These are phyloP conservation scores for Wallacemonas sp. DNA, from an alignment of 208 protist genomes.

Conservation along the genomic window DNA sequence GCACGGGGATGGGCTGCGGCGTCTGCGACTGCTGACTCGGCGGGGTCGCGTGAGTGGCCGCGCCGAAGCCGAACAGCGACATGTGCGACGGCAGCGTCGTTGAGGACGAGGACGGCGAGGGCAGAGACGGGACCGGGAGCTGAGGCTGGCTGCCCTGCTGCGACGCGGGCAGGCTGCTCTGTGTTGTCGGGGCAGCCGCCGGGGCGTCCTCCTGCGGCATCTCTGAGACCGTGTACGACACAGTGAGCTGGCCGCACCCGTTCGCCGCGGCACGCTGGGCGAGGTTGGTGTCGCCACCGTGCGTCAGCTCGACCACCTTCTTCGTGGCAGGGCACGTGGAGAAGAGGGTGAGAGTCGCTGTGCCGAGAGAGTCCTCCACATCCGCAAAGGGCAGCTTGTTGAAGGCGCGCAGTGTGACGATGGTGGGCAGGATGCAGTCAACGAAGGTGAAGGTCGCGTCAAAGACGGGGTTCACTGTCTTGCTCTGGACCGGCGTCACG, in stretches of 20 bases:
- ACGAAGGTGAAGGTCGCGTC: slow-evolving; percentile 54
- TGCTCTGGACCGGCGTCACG: slow-evolving; percentile 34
- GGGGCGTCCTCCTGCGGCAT: slow-evolving; percentile 13
- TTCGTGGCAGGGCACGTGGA: slow-evolving; percentile 18
- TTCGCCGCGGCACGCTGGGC: slow-evolving; percentile 43
- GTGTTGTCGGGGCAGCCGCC: not conserved
- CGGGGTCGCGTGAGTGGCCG: not conserved
- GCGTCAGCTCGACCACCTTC: slow-evolving; percentile 49
- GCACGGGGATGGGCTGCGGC: slow-evolving; percentile 20
- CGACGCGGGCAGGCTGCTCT: slow-evolving; percentile 7
- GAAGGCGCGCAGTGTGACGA: slow-evolving; percentile 58
- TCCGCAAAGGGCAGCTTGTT: slow-evolving; percentile 53
- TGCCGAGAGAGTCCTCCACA: slow-evolving; percentile 71
- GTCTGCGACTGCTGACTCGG: not conserved
- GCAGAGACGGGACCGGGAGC: not conserved
- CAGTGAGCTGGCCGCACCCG: slow-evolving; percentile 47
- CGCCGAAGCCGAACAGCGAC: slow-evolving; percentile 10
- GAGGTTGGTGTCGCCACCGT: slow-evolving; percentile 60
- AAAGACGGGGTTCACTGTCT: slow-evolving; percentile 58
- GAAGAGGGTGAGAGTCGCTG: slow-evolving; percentile 70
- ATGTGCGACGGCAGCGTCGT: slow-evolving; percentile 14
- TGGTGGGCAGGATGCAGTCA: slow-evolving; percentile 56
- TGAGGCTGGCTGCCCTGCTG: not conserved
- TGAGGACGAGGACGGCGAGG: slow-evolving; percentile 10
- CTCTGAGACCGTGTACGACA: slow-evolving; percentile 49